Percentiles rank a stretch among this genome's conserved stretches.
Evolutionary conservation across 768 basidiomycete genomes (phyloP).

Genomic region (Podaxis sp.): DNA sequence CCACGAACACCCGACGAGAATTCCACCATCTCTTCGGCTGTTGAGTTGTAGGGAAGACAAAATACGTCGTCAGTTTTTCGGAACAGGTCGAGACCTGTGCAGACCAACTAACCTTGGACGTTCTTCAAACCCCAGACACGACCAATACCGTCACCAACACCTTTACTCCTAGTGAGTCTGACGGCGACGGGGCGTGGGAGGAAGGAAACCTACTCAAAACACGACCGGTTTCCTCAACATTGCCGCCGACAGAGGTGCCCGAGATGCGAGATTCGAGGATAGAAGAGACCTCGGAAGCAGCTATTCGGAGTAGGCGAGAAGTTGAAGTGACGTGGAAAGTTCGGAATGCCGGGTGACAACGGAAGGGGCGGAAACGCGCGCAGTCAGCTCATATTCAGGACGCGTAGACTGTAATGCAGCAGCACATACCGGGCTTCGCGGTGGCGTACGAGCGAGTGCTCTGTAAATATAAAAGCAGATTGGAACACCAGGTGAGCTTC

Average conservation of each 20-base stretch:
- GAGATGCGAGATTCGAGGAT: constrained; percentile 99
- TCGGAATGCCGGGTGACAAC: constrained; percentile 21
- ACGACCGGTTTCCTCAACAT: constrained; percentile 99
- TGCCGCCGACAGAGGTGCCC: constrained; percentile 85
- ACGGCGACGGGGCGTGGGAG: constrained; percentile 1
- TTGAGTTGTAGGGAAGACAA: constrained; percentile 15
- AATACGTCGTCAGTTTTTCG: constrained; percentile 21
- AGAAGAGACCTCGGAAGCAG: constrained; percentile 98
- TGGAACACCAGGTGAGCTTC: constrained; percentile 23
- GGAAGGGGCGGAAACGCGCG: constrained; percentile 24
- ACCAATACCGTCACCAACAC: constrained; percentile 99
- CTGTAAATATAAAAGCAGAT: constrained; percentile 29
- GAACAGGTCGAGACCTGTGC: constrained; percentile 18
- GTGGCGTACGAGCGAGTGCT: constrained; percentile 89
- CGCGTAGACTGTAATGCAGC: constrained; percentile 6
- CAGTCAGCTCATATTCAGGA: constrained; percentile 21
- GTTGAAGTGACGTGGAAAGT: constrained; percentile 36
- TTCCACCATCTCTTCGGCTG: constrained; percentile 99
- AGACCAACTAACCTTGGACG: constrained; percentile 76
- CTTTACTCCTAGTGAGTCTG: constrained; percentile 41
- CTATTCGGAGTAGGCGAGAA: constrained; percentile 36
- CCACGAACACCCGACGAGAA: constrained; percentile 99
- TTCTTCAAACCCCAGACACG: constrained; percentile 99
- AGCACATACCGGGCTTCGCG: constrained; percentile 87
- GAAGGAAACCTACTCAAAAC: constrained; percentile 78